Conservation (phyloP, 2,329 filamentous ascomycete species). For the Coniochaeta ligniaria region DNA sequence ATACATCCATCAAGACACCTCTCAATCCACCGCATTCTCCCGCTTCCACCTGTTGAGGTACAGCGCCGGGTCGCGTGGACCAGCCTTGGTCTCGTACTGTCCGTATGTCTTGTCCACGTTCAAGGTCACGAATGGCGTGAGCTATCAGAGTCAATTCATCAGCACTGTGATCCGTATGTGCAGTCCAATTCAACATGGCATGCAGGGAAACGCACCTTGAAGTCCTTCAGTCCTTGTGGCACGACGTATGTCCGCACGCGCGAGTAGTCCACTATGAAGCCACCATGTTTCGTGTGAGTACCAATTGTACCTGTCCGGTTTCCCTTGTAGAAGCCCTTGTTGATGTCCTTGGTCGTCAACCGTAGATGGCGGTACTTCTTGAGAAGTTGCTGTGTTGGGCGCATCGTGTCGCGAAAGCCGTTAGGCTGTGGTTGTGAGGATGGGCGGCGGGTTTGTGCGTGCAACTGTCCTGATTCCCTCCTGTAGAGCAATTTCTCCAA, state of each 20-base stretch:
- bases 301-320: conserved; percentile 86
- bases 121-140: conserved; percentile 71
- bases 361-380: conserved; percentile 65
- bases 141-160: conserved; percentile 36
- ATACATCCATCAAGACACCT: not conserved
- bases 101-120: conserved; percentile 47
- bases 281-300: conserved; percentile 73
- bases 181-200: not conserved
- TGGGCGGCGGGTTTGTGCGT: not conserved
- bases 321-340: conserved; percentile 96
- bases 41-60: conserved; percentile 62
- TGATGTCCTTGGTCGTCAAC: conserved; percentile 88
- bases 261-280: conserved; percentile 74
- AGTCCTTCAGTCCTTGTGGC: conserved; percentile 57
- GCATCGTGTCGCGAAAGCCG: conserved; percentile 38
- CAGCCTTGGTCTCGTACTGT: conserved; percentile 42
- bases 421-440: not conserved
- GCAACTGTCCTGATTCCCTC: not conserved
- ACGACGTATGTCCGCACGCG: conserved; percentile 91
- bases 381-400: conserved; percentile 60
- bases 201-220: conserved; percentile 49
- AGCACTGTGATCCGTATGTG: conserved; percentile 3
- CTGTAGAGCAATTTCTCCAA: too few species aligned
- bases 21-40: conserved; percentile 56
- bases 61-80: conserved; percentile 52